Evolutionary conservation across 176 grass and related monocot species (phyloP).

Genomic region (Carex scoparia): DNA sequence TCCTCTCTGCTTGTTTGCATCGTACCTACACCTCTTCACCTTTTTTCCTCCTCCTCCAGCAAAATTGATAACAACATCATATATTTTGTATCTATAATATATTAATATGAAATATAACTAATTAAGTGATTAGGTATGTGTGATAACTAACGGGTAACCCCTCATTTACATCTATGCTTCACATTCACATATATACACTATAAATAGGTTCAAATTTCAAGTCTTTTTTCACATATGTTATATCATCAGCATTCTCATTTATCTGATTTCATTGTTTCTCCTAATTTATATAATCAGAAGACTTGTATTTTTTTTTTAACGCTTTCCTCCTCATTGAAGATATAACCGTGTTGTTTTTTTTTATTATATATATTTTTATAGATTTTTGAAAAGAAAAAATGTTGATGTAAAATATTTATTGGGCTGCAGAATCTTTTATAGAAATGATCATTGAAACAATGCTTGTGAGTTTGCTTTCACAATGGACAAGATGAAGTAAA

Average conservation of each 20-base stretch:
- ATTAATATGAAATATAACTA: neutral
- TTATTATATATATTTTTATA: neutral
- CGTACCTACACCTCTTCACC: neutral
- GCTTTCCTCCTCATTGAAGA: too few relatives aligned
- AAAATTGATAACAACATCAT: neutral
- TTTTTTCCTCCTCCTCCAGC: neutral
- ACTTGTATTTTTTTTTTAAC: neutral
- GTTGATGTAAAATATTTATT: too few relatives aligned
- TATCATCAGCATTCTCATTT: too few relatives aligned
- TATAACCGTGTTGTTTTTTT: neutral
- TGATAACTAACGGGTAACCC: neutral
- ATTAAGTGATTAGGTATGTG: neutral
- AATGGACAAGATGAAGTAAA: neutral
- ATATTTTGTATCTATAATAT: neutral
- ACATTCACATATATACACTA: too few relatives aligned
- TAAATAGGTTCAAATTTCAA: too few relatives aligned
- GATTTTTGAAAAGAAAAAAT: too few relatives aligned
- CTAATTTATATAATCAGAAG: too few relatives aligned
- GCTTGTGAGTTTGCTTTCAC: neutral
- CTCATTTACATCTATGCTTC: neutral
- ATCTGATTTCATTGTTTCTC: too few relatives aligned
- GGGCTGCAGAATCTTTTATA: too few relatives aligned
- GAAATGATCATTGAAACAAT: neutral
- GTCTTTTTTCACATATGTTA: too few relatives aligned
- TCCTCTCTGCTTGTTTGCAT: slow-evolving; percentile 2